Evolutionary conservation across 148 eudicot species (phyloP).

Genomic region (Rhododendron vialii): DNA sequence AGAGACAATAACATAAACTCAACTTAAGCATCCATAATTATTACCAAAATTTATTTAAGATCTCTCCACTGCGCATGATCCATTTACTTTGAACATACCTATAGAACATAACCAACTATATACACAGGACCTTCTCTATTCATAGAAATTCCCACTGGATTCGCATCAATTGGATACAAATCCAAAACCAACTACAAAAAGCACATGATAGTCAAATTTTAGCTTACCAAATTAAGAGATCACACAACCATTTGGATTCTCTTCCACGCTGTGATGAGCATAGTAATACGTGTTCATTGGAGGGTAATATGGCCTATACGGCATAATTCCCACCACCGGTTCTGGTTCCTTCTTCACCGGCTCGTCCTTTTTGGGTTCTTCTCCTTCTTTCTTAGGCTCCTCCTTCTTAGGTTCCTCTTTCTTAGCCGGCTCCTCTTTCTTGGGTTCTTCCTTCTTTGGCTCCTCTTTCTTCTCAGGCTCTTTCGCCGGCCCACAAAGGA

Average conservation of each 20-base stretch:
- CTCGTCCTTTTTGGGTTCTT: constrained; percentile 33
- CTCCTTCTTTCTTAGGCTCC: constrained; percentile 34
- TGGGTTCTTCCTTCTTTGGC: constrained; percentile 26
- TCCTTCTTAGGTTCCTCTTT: constrained; percentile 39
- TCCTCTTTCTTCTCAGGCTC: constrained; percentile 45
- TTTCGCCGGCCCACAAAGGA: constrained; percentile 58
- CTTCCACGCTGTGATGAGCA: constrained; percentile 66
- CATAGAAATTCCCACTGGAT: neutral
- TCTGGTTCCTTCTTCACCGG: constrained; percentile 12
- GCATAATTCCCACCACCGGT: constrained; percentile 12
- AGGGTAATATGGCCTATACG: constrained; percentile 38
- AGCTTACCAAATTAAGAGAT: constrained; percentile 35
- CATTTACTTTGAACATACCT: neutral
- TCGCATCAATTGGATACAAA: constrained; percentile 4
- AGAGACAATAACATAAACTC: neutral
- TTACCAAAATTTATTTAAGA: constrained; percentile 21
- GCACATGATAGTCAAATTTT: neutral
- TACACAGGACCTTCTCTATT: constrained; percentile 10
- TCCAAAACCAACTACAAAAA: constrained; percentile 5
- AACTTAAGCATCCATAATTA: neutral
- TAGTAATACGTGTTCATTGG: constrained; percentile 34
- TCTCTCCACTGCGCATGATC: neutral
- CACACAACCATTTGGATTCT: constrained; percentile 74
- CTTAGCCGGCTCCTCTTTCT: constrained; percentile 25
- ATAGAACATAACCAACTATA: constrained; percentile 11